phyloP scores from a whole-genome alignment of 306 rosid genomes.

The Dalbergia oliveri region DNA sequence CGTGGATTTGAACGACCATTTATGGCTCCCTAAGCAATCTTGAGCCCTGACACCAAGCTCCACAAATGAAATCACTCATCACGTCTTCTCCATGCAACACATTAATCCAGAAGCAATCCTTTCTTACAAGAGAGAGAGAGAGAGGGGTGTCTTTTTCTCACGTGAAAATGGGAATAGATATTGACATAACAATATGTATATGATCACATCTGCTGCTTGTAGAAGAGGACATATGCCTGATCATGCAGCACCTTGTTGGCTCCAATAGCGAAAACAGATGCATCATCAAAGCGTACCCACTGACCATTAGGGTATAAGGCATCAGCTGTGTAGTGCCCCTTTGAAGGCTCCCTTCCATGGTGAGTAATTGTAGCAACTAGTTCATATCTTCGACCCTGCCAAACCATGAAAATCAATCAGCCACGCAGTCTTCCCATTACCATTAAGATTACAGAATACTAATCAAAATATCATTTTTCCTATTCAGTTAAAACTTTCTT shows the following conservation, averaged over 20 bases:
- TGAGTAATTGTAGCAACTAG: slow-evolving; percentile 95
- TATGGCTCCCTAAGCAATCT: slow-evolving; percentile 31
- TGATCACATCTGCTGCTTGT: slow-evolving; percentile 70
- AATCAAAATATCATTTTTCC: background rate
- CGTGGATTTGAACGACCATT: slow-evolving; percentile 30
- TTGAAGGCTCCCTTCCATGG: slow-evolving; percentile 92
- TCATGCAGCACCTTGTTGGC: slow-evolving; percentile 78
- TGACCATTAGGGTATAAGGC: slow-evolving; percentile 65
- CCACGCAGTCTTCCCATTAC: slow-evolving; percentile 1
- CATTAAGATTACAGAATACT: background rate
- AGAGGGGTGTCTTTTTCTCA: background rate
- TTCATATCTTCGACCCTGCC: slow-evolving; percentile 87
- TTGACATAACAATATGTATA: slow-evolving; percentile 9
- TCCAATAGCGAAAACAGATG: slow-evolving; percentile 77
- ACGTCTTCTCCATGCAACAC: slow-evolving; percentile 32
- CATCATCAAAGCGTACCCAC: slow-evolving; percentile 92
- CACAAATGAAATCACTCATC: slow-evolving; percentile 11
- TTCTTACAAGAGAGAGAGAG: background rate
- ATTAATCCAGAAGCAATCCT: slow-evolving; percentile 21
- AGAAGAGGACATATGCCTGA: slow-evolving; percentile 90
- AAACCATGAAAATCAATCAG: slow-evolving; percentile 27
- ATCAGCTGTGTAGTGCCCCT: slow-evolving; percentile 98
- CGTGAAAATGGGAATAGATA: background rate
- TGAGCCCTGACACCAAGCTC: slow-evolving; percentile 28
- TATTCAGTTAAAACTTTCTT: background rate